phyloP scores from a whole-genome alignment of 2,329 filamentous ascomycete genomes.

The Hypoxylon sp. region DNA sequence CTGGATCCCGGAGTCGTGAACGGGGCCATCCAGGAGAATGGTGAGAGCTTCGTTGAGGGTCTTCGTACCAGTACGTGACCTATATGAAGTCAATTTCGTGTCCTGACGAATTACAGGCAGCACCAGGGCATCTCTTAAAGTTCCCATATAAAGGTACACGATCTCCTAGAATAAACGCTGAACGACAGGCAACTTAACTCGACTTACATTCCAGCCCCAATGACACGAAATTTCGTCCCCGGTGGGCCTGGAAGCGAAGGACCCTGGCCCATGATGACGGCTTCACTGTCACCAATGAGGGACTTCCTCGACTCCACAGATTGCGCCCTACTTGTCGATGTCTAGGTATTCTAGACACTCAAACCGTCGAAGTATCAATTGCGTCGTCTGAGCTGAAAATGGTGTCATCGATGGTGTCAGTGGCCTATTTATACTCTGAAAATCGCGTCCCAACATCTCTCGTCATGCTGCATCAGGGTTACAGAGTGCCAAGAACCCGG shows the following conservation, averaged over 20 bases:
- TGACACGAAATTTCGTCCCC: slow-evolving; percentile 56
- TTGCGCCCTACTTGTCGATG: slow-evolving; percentile 10
- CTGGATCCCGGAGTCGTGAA: slow-evolving; percentile 57
- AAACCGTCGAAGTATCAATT: slow-evolving; percentile 30
- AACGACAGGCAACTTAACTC: slow-evolving; percentile 18
- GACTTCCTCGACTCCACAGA: slow-evolving; percentile 26
- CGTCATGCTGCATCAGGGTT: slow-evolving; percentile 27
- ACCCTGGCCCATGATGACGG: slow-evolving; percentile 53
- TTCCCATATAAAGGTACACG: not conserved
- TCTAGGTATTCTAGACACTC: slow-evolving; percentile 25
- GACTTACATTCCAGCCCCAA: slow-evolving; percentile 57
- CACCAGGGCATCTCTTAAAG: not conserved
- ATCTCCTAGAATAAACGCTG: not conserved
- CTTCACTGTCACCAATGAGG: slow-evolving; percentile 34
- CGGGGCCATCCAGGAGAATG: slow-evolving; percentile 55
- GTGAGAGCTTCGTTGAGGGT: slow-evolving; percentile 57
- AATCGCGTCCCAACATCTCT: slow-evolving; percentile 15
- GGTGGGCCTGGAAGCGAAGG: slow-evolving; percentile 53
- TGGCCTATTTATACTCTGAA: slow-evolving; percentile 36
- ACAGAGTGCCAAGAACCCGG: slow-evolving; percentile 37
- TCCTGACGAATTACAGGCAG: not conserved
- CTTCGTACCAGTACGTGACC: slow-evolving; percentile 58
- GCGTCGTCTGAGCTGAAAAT: slow-evolving; percentile 35
- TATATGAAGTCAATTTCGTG: slow-evolving; percentile 41
- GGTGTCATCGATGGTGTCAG: slow-evolving; percentile 41